A percentile compares a stretch with the other conserved stretches of the same genome.
phyloP scores from a whole-genome alignment of 345 rosid species.

The Melastoma malabathricum region DNA sequence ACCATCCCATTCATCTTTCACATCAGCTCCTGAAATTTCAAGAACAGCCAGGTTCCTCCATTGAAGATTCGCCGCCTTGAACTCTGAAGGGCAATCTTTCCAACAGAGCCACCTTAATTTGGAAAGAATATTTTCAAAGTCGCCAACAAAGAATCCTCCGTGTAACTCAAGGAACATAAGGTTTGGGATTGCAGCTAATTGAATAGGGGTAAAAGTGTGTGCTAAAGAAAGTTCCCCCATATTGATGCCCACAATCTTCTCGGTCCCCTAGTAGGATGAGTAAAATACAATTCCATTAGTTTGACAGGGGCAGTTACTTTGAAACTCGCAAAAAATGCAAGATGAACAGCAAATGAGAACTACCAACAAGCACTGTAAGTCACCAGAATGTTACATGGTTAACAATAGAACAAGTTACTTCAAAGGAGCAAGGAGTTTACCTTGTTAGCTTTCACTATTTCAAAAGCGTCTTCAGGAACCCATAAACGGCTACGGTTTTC shows the following conservation, averaged over 20 bases:
- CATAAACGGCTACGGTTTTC: conserved; percentile 3
- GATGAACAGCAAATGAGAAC: not conserved
- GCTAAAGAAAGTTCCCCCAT: not conserved
- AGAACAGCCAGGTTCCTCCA: conserved; percentile 1
- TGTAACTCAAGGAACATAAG: conserved; percentile 5
- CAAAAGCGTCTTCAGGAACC: conserved; percentile 2
- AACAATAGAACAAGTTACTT: not conserved
- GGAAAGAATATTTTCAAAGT: conserved; percentile 1
- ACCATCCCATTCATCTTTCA: not conserved
- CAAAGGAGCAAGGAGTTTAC: not conserved
- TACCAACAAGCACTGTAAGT: no score
- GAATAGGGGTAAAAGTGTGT: not conserved
- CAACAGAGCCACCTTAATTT: conserved; percentile 7
- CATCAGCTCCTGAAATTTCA: not conserved
- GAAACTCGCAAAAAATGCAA: not conserved
- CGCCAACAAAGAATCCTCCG: not conserved
- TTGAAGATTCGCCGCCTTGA: not conserved
- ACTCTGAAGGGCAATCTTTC: conserved; percentile 1
- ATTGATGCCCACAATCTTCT: not conserved
- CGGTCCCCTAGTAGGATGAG: conserved; percentile 3
- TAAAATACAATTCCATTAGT: not conserved
- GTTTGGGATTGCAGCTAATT: not conserved
- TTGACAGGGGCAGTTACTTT: not conserved
- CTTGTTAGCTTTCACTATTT: not conserved
- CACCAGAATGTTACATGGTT: not conserved